Evolutionary conservation across 1,284 basidiomycete species (phyloP), one percentile per base, ranked within the genome.

Genomic region (Erythrobasidium hasegawianum): DNA sequence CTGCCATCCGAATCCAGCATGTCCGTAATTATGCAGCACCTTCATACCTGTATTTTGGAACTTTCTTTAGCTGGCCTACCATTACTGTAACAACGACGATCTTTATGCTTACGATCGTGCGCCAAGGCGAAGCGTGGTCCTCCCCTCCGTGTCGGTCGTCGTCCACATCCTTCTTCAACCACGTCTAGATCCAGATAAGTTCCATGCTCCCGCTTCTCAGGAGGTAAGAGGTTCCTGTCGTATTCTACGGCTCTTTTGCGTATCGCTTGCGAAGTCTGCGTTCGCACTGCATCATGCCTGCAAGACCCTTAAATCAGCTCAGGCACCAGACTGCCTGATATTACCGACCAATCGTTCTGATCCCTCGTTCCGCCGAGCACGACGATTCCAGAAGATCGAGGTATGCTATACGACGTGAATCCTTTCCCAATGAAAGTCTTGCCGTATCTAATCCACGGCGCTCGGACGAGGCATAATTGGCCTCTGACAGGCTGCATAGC

Each of bases 331-430:
- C n/a, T n/a, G n/a, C n/a, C n/a, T n/a, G n/a, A n/a, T n/a, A n/a
- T n/a, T 10, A 70, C 75, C 57, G 70, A 83, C 87, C 87, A 89
- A 72, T 89, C 87, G 70, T 87, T 77, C 0, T 78, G 77, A 0
- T 77, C 80, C 64, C 80, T 83, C 16, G 83, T 86, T 0, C 87
- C 87, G 5, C 87, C 87, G 1, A 89, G 77, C 29, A 88, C 79
- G 7, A 88, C 83, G 81, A 86, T 29, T 8, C 74, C 74, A 7
- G 57, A 67, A 27, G 62, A 61, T 16, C 74, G 57, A 22, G 88
- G 88, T 71, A 90, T 87, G 67, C 87, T 80, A 76, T 89, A 90
- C 41, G 84, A 83, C 78, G 82, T 83, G 0, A 79, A 77, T 8
- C 83, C 78, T 41, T 68, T 70, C 4, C 75, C 79, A 57, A 81